Percentiles rank a stretch among this genome's conserved stretches.
Conservation (phyloP, 1,284 basidiomycete genomes). For the Paramarasmius palmivorus region DNA sequence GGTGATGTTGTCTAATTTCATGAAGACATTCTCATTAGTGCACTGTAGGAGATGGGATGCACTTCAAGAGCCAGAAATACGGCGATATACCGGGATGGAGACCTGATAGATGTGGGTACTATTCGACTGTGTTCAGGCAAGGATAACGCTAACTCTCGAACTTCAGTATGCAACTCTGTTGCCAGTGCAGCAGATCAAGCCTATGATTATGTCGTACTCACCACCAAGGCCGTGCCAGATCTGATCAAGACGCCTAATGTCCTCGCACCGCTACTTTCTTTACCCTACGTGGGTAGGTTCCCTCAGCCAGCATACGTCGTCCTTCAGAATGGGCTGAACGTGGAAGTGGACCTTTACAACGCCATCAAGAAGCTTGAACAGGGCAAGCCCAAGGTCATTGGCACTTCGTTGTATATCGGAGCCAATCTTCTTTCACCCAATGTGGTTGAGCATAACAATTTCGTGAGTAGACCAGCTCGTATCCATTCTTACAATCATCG, state of each 20-base stretch:
- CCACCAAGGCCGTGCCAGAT: slow-evolving; percentile 54
- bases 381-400: slow-evolving; percentile 20
- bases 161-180: slow-evolving; percentile 15
- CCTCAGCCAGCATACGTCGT: slow-evolving; percentile 65
- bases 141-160: neutral
- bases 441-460: slow-evolving; percentile 14
- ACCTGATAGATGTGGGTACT: slow-evolving; percentile 16
- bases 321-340: slow-evolving; percentile 77
- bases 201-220: slow-evolving; percentile 16
- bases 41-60: slow-evolving; percentile 15
- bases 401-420: slow-evolving; percentile 15
- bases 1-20: neutral
- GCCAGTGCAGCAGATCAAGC: slow-evolving; percentile 15
- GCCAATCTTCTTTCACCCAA: slow-evolving; percentile 15
- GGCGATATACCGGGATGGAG: slow-evolving; percentile 17
- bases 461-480: slow-evolving; percentile 4
- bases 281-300: slow-evolving; percentile 46
- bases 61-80: slow-evolving; percentile 17
- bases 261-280: slow-evolving; percentile 57
- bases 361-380: slow-evolving; percentile 44
- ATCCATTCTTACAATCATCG: neutral
- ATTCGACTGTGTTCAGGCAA: neutral
- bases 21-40: neutral
- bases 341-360: slow-evolving; percentile 68
- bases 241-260: slow-evolving; percentile 56